These are phyloP conservation scores for Sugiyamaella floridensis DNA, from an alignment of 805 yeast species.

Conservation along the genomic window DNA sequence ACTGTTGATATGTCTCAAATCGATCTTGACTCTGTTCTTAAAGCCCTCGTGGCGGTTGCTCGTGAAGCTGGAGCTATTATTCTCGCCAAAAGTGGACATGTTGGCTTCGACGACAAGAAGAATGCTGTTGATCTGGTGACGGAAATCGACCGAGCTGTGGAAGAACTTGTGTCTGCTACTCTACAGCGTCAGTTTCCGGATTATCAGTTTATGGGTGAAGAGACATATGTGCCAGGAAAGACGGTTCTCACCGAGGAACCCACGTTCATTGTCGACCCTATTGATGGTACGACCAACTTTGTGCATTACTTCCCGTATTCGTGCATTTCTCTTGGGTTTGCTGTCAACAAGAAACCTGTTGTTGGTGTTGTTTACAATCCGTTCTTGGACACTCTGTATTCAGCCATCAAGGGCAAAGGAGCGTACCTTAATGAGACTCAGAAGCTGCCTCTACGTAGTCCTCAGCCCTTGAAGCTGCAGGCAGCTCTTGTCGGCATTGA, in stretches of 20 bases:
- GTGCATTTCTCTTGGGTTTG: constrained; percentile 55
- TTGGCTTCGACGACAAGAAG: constrained; percentile 46
- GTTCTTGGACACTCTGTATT: constrained; percentile 44
- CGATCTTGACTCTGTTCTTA: constrained; percentile 32
- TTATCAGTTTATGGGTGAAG: constrained; percentile 56
- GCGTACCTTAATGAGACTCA: constrained; percentile 42
- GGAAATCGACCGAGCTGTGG: constrained; percentile 52
- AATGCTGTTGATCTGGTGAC: constrained; percentile 59
- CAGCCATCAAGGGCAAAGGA: constrained; percentile 51
- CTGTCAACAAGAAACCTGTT: constrained; percentile 41
- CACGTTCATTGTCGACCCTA: constrained; percentile 59
- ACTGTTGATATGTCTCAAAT: neutral
- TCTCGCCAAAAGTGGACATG: constrained; percentile 42
- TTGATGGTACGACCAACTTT: constrained; percentile 62
- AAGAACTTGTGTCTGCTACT: constrained; percentile 33
- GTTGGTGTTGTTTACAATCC: constrained; percentile 69
- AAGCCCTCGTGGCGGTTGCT: constrained; percentile 37
- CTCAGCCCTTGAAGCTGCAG: constrained; percentile 38
- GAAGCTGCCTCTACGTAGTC: constrained; percentile 32
- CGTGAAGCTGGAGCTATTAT: constrained; percentile 45
- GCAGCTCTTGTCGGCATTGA: constrained; percentile 52
- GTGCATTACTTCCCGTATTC: constrained; percentile 56
- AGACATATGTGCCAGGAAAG: constrained; percentile 45
- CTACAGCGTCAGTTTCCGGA: constrained; percentile 38
- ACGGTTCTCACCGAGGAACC: constrained; percentile 45